phyloP scores from a whole-genome alignment of 176 grass and related monocot genomes.

The Aegilops longissima region DNA sequence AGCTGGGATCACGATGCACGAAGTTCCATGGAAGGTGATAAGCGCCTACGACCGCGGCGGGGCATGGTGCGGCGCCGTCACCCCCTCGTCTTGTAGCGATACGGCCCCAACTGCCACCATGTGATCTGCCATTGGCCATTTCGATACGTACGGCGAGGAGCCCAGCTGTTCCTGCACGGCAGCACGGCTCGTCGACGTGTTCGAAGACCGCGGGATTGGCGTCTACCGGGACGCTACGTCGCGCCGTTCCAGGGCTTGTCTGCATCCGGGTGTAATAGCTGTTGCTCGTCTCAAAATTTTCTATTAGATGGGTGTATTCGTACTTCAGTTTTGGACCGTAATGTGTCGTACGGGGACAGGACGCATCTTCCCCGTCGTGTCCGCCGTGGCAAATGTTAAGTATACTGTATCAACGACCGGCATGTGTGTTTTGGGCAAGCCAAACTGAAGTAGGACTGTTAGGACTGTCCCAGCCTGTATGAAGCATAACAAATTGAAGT shows the following conservation, averaged over 20 bases:
- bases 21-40: constrained; percentile 30
- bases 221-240: neutral
- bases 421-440: neutral
- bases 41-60: neutral
- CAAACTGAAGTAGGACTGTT: neutral
- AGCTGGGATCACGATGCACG: neutral
- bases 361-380: neutral
- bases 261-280: neutral
- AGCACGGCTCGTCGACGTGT: constrained; percentile 30
- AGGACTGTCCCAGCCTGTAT: neutral
- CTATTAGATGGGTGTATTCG: neutral
- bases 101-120: constrained; percentile 24
- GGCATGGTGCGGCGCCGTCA: constrained; percentile 3
- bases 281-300: neutral
- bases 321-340: constrained; percentile 2
- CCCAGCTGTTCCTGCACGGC: constrained; percentile 10
- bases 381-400: neutral
- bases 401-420: neutral
- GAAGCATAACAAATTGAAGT: neutral
- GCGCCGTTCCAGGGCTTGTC: neutral
- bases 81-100: constrained; percentile 28
- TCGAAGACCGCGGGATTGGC: neutral
- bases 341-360: neutral
- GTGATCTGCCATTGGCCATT: constrained; percentile 33
- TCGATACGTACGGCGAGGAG: constrained; percentile 38